Conservation (phyloP, 148 eudicot genomes). For the Heliamphora exappendiculata region DNA sequence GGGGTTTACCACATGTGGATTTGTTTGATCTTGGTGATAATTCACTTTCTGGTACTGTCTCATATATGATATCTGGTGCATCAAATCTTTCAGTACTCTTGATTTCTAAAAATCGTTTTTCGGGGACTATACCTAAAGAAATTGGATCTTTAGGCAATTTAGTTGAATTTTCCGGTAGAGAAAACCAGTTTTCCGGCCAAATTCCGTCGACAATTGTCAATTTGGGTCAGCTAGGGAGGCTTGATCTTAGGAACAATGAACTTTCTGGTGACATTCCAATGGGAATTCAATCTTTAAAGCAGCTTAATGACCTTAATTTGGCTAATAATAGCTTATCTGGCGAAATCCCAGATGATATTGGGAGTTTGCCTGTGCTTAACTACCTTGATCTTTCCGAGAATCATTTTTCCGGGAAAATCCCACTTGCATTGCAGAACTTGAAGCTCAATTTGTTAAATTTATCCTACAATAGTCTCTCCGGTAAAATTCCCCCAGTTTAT, state of each 20-base stretch:
- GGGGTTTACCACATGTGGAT: constrained; percentile 37
- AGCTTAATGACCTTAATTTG: constrained; percentile 40
- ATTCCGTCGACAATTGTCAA: constrained; percentile 25
- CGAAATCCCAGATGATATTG: constrained; percentile 35
- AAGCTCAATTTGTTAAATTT: constrained; percentile 40
- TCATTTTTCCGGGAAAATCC: constrained; percentile 33
- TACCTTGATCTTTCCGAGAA: constrained; percentile 48
- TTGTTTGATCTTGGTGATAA: constrained; percentile 36
- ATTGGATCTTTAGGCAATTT: constrained; percentile 29
- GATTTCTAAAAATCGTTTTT: constrained; percentile 28
- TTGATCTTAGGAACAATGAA: constrained; percentile 37
- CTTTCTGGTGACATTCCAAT: constrained; percentile 28
- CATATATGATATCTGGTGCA: constrained; percentile 28
- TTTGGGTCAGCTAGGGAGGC: constrained; percentile 23
- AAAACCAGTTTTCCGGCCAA: constrained; percentile 30
- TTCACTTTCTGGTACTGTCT: constrained; percentile 34
- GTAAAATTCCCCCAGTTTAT: constrained; percentile 31
- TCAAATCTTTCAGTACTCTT: constrained; percentile 29
- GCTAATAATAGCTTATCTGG: constrained; percentile 36
- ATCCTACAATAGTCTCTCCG: constrained; percentile 33
- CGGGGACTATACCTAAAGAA: constrained; percentile 34
- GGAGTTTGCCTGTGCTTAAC: constrained; percentile 33
- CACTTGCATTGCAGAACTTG: constrained; percentile 31
- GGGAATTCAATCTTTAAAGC: constrained; percentile 23
- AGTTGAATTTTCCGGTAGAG: constrained; percentile 22